Base-by-base conservation (phyloP, 2,329 filamentous ascomycete species). In the Pseudocercospora cruenta region DNA sequence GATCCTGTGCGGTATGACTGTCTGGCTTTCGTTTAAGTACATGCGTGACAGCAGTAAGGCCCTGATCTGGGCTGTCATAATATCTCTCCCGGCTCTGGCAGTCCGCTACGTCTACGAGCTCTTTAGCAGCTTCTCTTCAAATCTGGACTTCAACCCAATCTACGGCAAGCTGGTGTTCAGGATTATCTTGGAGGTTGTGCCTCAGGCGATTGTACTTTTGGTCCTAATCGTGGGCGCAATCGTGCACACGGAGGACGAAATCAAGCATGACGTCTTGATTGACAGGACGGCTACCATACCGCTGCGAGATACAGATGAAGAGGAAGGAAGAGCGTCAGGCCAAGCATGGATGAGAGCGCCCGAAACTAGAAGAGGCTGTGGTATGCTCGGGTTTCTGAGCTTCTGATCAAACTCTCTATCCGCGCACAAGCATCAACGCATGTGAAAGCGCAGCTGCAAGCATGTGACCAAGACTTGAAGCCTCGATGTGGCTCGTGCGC, bases 41-140 rank as follows among this genome's bases (percentile, higher is more conserved):
- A 60, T 49, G 14, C 39, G 54, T 22, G 63, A 51, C n/a, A 64
- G 63, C 63, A 39, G 45, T 8, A 53, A 36, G 7, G 26, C 45
- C 47, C 33, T 64, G 2, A 60, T 64, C 63, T 64, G 63, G 63
- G 60, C 62, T 19, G 58, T 64, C 24, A 47, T 64, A 14, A 24
- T 54, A 10, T 45, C 57, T 45, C 62, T 64, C 16, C 62, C 62
- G 33, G 59, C 60, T 24, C 22, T 64, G 8, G 62, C 55, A 3
- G 55, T 64, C 19, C 62, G 62, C 26, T 54, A 64, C 28, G 57
- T 45, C n/a, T 64, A 60, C 31, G 55, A 64, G 36, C 19, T 64
- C 31, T 33, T 60, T 45, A 64, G 55, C 19, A 58, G 54, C 28
- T 64, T 58, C 43, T 57, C 59, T 54, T 57, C 14, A 22, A 49